Evolutionary conservation across 345 rosid genomes (phyloP).

Genomic region (Brassica carinata): DNA sequence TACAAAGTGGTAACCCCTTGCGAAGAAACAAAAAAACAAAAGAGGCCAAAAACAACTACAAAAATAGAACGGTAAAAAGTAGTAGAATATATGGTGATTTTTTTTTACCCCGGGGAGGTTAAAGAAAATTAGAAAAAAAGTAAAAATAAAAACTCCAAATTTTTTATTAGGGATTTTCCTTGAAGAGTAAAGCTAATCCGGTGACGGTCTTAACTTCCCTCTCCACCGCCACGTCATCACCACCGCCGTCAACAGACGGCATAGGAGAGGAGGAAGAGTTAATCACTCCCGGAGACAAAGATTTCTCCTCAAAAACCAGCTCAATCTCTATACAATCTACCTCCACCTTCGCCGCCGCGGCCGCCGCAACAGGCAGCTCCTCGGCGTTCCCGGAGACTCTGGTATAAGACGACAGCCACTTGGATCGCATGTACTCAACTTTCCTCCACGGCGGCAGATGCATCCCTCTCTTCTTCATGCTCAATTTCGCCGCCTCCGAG

Average conservation of each 20-base stretch:
- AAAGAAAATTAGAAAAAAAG: conserved; percentile 6
- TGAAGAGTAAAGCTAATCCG: conserved; percentile 82
- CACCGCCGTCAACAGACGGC: conserved; percentile 1
- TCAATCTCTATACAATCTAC: conserved; percentile 46
- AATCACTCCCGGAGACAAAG: conserved; percentile 15
- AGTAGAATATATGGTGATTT: conserved; percentile 20
- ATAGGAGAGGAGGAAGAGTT: conserved; percentile 10
- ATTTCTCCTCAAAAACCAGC: conserved; percentile 63
- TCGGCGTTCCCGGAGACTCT: conserved; percentile 41
- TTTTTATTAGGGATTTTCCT: conserved; percentile 56
- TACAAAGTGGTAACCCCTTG: conserved; percentile 35
- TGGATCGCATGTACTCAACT: conserved; percentile 82
- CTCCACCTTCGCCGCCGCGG: conserved; percentile 29
- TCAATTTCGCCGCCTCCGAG: conserved; percentile 87
- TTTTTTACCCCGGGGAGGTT: conserved; percentile 2
- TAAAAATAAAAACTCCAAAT: conserved; percentile 39
- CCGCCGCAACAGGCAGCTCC: conserved; percentile 27
- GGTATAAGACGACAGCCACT: conserved; percentile 74
- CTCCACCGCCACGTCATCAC: conserved; percentile 43
- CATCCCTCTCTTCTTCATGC: conserved; percentile 94
- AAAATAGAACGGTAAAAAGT: background rate
- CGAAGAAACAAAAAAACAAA: conserved; percentile 24
- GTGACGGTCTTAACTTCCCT: conserved; percentile 67
- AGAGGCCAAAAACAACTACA: conserved; percentile 23
- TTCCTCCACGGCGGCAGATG: conserved; percentile 94